Percentiles rank a stretch among this genome's conserved stretches.
Conservation (phyloP, 176 grass and related monocot genomes). For the Typha latifolia region DNA sequence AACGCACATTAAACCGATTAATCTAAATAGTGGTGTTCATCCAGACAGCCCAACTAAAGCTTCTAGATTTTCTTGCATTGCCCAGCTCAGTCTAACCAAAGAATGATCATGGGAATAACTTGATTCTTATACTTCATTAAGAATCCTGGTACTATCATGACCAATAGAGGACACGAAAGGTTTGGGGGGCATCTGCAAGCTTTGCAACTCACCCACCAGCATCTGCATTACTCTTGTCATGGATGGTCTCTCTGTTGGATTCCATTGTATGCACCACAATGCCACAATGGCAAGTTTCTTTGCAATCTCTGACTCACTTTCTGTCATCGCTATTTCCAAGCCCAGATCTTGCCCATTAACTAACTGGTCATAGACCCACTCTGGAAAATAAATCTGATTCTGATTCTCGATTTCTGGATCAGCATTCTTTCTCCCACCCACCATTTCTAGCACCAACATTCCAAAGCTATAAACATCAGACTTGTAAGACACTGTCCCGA, state of each 20-base stretch:
- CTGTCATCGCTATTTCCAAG: background rate
- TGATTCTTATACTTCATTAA: background rate
- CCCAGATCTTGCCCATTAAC: background rate
- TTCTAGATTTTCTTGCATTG: too few relatives aligned
- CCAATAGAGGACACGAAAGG: slow-evolving; percentile 25
- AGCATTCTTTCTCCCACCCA: slow-evolving; percentile 38
- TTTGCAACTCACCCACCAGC: slow-evolving; percentile 33
- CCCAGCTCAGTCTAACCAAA: too few relatives aligned
- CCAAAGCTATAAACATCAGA: slow-evolving; percentile 45
- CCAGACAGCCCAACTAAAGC: too few relatives aligned
- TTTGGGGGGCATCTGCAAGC: slow-evolving; percentile 34
- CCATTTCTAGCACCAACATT: slow-evolving; percentile 47
- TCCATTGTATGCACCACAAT: slow-evolving; percentile 66
- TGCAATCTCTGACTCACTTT: slow-evolving; percentile 16
- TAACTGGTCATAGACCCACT: slow-evolving; percentile 33
- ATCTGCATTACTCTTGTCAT: slow-evolving; percentile 65
- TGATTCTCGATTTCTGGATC: slow-evolving; percentile 31
- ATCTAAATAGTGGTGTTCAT: too few relatives aligned
- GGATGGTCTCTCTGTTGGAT: slow-evolving; percentile 31
- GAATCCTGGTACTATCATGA: background rate
- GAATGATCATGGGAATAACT: background rate
- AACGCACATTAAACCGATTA: too few relatives aligned
- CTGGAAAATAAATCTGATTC: slow-evolving; percentile 26
- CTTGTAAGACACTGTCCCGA: slow-evolving; percentile 28
- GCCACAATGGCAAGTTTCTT: slow-evolving; percentile 32